Conservation (phyloP, 768 basidiomycete genomes). For the Suillus clintonianus region DNA sequence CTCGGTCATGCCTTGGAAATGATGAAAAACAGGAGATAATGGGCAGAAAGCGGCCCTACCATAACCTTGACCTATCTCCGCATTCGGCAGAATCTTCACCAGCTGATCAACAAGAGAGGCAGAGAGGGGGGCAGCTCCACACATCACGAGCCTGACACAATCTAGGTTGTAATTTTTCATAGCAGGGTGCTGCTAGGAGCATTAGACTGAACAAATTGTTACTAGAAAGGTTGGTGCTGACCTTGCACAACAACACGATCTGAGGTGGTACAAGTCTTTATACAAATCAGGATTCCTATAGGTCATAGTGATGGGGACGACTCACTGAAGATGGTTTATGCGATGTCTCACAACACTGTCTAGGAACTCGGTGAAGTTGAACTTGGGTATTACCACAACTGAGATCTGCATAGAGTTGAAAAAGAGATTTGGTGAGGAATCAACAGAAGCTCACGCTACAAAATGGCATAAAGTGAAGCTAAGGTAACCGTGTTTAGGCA, state of each 20-base stretch:
- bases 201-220: constrained; percentile 4
- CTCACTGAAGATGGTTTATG: constrained; percentile 59
- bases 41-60: constrained; percentile 33
- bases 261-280: constrained; percentile 66
- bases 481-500: constrained; percentile 7
- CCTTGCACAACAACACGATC: constrained; percentile 68
- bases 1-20: constrained; percentile 63
- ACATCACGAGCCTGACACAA: constrained; percentile 53
- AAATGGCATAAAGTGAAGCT: constrained; percentile 58
- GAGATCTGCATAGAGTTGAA: constrained; percentile 42
- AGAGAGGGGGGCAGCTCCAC: constrained; percentile 66
- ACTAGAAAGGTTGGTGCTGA: constrained; percentile 19
- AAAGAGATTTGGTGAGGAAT: background rate
- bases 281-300: background rate
- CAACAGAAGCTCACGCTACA: constrained; percentile 43
- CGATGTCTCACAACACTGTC: constrained; percentile 58
- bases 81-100: constrained; percentile 53
- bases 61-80: constrained; percentile 66
- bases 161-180: constrained; percentile 50
- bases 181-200: constrained; percentile 47
- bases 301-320: background rate
- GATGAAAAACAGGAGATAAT: background rate
- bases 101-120: constrained; percentile 52
- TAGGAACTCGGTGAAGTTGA: constrained; percentile 63
- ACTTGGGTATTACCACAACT: constrained; percentile 61